phyloP scores from a whole-genome alignment of 345 rosid species.

The Brassica cretica region DNA sequence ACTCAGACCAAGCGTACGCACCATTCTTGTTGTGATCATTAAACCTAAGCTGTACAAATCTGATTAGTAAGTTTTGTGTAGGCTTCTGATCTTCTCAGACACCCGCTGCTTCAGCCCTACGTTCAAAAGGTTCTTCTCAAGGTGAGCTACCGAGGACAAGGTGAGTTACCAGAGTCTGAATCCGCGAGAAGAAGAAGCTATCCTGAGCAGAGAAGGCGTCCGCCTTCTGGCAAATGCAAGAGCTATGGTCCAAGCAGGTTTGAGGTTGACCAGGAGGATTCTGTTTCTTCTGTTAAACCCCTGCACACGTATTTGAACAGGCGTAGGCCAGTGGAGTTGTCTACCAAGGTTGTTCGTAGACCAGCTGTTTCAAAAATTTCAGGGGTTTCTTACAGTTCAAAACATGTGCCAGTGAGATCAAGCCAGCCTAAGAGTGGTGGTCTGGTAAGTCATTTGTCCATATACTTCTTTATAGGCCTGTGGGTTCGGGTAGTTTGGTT shows the following conservation, averaged over 20 bases:
- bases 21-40: slow-evolving; percentile 24
- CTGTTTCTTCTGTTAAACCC: slow-evolving; percentile 57
- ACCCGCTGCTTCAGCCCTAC: slow-evolving; percentile 73
- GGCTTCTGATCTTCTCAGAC: slow-evolving; percentile 88
- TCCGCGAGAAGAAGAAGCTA: slow-evolving; percentile 58
- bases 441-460: slow-evolving; percentile 44
- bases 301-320: slow-evolving; percentile 36
- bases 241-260: slow-evolving; percentile 82
- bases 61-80: slow-evolving; percentile 35
- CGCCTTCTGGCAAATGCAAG: slow-evolving; percentile 52
- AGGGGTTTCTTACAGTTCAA: slow-evolving; percentile 47
- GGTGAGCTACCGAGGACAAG: slow-evolving; percentile 72
- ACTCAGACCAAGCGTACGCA: slow-evolving; percentile 87
- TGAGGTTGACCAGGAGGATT: slow-evolving; percentile 75
- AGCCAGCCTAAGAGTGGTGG: slow-evolving; percentile 50
- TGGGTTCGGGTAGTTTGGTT: not conserved
- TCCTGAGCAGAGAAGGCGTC: slow-evolving; percentile 54
- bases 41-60: not conserved
- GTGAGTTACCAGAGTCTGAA: slow-evolving; percentile 53
- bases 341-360: slow-evolving; percentile 58
- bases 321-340: slow-evolving; percentile 48
- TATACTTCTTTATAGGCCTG: not conserved
- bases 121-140: slow-evolving; percentile 72
- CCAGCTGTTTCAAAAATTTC: slow-evolving; percentile 35
- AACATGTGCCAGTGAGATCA: slow-evolving; percentile 42